Evolutionary conservation across 306 rosid genomes (phyloP).

Genomic region (Fragaria vesca): DNA sequence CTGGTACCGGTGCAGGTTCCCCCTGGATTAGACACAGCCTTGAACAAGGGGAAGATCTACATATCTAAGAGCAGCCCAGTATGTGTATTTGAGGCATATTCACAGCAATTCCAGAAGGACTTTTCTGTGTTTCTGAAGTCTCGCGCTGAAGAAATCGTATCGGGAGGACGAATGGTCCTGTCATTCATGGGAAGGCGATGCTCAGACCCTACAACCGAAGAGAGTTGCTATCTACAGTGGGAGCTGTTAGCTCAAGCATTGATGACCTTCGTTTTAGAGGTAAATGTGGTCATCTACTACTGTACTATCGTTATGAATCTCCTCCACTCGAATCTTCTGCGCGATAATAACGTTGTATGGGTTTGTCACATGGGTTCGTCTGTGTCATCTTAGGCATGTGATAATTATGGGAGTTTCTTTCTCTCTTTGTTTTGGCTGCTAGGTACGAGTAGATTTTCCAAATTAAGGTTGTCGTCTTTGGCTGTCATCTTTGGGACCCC

Average conservation of each 20-base stretch:
- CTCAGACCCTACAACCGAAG: conserved; percentile 43
- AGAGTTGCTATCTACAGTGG: conserved; percentile 53
- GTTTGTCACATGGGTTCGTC: too few relatives aligned
- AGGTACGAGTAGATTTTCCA: too few relatives aligned
- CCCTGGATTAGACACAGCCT: conserved; percentile 18
- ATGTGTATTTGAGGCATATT: conserved; percentile 54
- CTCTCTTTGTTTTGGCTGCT: too few relatives aligned
- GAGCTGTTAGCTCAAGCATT: conserved; percentile 63
- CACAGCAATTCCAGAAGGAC: conserved; percentile 48
- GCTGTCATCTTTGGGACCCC: neutral
- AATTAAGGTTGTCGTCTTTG: too few relatives aligned
- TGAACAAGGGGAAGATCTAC: conserved; percentile 72
- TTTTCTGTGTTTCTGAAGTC: conserved; percentile 47
- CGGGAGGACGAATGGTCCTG: conserved; percentile 60
- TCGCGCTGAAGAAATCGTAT: conserved; percentile 47
- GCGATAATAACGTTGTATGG: too few relatives aligned
- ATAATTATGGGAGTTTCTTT: too few relatives aligned
- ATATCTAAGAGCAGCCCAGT: conserved; percentile 61
- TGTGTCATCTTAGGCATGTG: too few relatives aligned
- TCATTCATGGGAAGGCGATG: conserved; percentile 56
- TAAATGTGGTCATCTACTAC: conserved; percentile 1
- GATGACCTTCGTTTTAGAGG: conserved; percentile 50
- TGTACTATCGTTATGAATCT: too few relatives aligned
- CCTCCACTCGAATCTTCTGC: neutral
- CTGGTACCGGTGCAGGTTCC: conserved; percentile 28